Evolutionary conservation across 345 rosid species (phyloP), one percentile per base, ranked within the genome.

Genomic region (Lenwebbia sp.): DNA sequence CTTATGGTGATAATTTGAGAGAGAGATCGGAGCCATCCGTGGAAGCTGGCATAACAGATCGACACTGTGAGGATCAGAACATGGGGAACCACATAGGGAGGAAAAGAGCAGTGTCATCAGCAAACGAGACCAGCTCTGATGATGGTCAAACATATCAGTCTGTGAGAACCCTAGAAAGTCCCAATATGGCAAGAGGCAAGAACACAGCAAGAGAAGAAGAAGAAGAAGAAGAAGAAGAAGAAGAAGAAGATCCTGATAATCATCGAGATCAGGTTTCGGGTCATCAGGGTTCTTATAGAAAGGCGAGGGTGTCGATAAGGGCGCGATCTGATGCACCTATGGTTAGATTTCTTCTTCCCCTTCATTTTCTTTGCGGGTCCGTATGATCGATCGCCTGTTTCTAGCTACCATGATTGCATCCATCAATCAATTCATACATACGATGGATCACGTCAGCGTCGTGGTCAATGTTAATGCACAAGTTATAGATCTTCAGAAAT

Each of bases 251-350:
- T 23, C 41, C 33, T 30, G 52, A 76, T 47, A 62, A 25, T 53
- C 86, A 44, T 54, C 65, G 26, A 30, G 86, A 58, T 8, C 56
- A 83, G 3, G 70, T 10, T 4, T 52, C 14, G 14, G 33, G 52
- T 82, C 52, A 62, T 15, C 47, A 87, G 93, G 87, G 92, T 89
- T 88, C 97, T 13, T 93, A 84, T 53, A 86, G 91, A 88, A 93
- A 90, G 88, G 92, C 96, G 82, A 91, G 96, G 87, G 96, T 94
- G 86, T 94, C 96, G 5, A 92, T 94, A 49, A 83, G 95, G 88
- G 93, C 93, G 1, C 90, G 93, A 88, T 62, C 94, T 11, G 93
- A 93, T 85, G 92, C 93, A 50, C 92, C 93, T 26, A 40, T 90
- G 91, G 94, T 93, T 33, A 85, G 86, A 51, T 51, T 52, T 54